These are phyloP conservation scores for Daldinia decipiens DNA, from an alignment of 495 filamentous ascomycete genomes.

Conservation along the genomic window DNA sequence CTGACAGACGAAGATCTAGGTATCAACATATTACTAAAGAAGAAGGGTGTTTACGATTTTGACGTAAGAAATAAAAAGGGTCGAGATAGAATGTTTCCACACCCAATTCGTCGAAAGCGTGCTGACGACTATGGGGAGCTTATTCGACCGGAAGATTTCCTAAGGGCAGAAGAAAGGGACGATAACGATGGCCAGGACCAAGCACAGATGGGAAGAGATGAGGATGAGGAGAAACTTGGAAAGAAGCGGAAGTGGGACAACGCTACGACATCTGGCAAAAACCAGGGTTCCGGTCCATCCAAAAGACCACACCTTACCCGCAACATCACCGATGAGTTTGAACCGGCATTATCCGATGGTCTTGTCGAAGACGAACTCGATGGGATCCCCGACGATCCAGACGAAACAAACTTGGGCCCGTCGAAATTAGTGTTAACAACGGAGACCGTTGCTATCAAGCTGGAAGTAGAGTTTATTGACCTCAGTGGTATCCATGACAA, in stretches of 20 bases:
- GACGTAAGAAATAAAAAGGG: slow-evolving; percentile 94
- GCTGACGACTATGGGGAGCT: slow-evolving; percentile 93
- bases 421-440: slow-evolving; percentile 73
- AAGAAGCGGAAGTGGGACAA: slow-evolving; percentile 97
- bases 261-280: slow-evolving; percentile 57
- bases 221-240: slow-evolving; percentile 74
- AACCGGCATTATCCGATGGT: slow-evolving; percentile 53
- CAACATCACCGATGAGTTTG: slow-evolving; percentile 54
- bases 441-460: slow-evolving; percentile 69
- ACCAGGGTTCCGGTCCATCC: slow-evolving; percentile 45
- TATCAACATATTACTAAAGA: slow-evolving; percentile 88
- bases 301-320: slow-evolving; percentile 54
- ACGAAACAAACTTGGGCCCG: slow-evolving; percentile 72
- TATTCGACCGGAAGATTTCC: slow-evolving; percentile 91
- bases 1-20: slow-evolving; percentile 88
- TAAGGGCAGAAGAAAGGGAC: slow-evolving; percentile 92
- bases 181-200: slow-evolving; percentile 74
- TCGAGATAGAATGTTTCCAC: slow-evolving; percentile 91
- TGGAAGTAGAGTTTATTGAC: slow-evolving; percentile 86
- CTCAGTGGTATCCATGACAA: slow-evolving; percentile 93
- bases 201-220: slow-evolving; percentile 55
- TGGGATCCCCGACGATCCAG: slow-evolving; percentile 64
- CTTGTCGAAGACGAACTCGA: slow-evolving; percentile 62
- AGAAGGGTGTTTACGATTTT: slow-evolving; percentile 88
- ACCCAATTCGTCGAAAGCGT: slow-evolving; percentile 79